Evolutionary conservation across 2,329 filamentous ascomycete species (phyloP).

Genomic region (Fusarium zealandicum): DNA sequence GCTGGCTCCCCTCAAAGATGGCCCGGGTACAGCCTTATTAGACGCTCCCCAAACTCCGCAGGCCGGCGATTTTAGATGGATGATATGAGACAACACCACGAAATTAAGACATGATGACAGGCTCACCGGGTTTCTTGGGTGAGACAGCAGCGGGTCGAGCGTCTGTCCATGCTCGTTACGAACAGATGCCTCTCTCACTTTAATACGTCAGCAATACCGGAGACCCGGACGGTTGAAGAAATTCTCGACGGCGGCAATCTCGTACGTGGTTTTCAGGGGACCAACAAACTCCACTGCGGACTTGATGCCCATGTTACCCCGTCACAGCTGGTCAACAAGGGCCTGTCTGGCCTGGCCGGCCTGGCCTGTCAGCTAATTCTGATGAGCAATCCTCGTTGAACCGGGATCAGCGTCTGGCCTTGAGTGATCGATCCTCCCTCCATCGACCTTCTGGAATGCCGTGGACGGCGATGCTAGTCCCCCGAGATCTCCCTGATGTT

Average conservation of each 20-base stretch:
- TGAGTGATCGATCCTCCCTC: conserved; percentile 27
- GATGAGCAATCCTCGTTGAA: conserved; percentile 18
- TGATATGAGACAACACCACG: conserved; percentile 10
- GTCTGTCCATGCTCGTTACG: background rate
- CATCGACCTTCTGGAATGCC: conserved; percentile 38
- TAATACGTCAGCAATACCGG: background rate
- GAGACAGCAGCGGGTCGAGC: conserved; percentile 17
- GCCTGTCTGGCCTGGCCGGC: background rate
- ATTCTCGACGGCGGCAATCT: conserved; percentile 11
- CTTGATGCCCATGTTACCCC: conserved; percentile 8
- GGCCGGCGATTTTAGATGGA: background rate
- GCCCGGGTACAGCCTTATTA: conserved; percentile 8
- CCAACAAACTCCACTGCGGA: conserved; percentile 15
- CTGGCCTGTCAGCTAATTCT: conserved; percentile 9
- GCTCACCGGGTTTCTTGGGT: conserved; percentile 3
- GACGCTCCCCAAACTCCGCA: conserved; percentile 1
- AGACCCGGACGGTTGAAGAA: conserved; percentile 14
- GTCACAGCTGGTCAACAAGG: conserved; percentile 1
- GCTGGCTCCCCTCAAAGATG: background rate
- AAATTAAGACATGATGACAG: conserved; percentile 19
- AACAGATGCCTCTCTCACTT: background rate
- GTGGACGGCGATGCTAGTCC: conserved; percentile 26
- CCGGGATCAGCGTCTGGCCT: conserved; percentile 19
- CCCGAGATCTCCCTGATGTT: conserved; percentile 10
- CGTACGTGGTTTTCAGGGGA: conserved; percentile 23